phyloP scores from a whole-genome alignment of 805 yeast genomes.

The Tetrapisispora namnaoensis region DNA sequence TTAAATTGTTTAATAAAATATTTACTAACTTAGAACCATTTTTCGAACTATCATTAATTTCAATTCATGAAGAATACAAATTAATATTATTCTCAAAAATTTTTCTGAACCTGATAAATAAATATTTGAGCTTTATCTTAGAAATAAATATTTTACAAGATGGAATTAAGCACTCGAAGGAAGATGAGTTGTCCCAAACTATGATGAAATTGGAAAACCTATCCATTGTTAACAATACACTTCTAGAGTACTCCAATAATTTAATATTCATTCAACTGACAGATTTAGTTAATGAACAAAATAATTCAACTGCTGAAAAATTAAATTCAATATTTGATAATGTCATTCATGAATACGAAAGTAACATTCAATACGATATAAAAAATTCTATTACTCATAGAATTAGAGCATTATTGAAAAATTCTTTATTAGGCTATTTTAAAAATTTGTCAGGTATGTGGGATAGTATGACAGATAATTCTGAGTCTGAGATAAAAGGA shows the following conservation, averaged over 20 bases:
- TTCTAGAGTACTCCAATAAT: conserved; percentile 13
- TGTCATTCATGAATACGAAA: conserved; percentile 21
- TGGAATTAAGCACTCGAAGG: conserved; percentile 11
- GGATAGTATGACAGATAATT: background rate
- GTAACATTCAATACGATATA: conserved; percentile 20
- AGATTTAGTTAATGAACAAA: conserved; percentile 14
- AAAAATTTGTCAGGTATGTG: conserved; percentile 16
- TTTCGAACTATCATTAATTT: conserved; percentile 19
- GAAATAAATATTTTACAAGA: conserved; percentile 14
- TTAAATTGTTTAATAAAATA: conserved; percentile 38
- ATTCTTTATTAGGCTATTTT: conserved; percentile 26
- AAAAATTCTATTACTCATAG: conserved; percentile 26
- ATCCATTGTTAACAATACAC: conserved; percentile 9
- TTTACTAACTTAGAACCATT: conserved; percentile 31
- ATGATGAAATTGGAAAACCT: conserved; percentile 16
- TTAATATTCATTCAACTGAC: conserved; percentile 17
- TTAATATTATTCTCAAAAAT: conserved; percentile 21
- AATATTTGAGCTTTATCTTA: conserved; percentile 17
- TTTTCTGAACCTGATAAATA: conserved; percentile 17
- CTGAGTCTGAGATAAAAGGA: background rate
- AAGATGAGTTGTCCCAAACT: conserved; percentile 20
- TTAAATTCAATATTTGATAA: conserved; percentile 26
- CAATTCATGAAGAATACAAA: conserved; percentile 16
- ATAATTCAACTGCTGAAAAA: conserved; percentile 9
- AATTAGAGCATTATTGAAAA: conserved; percentile 21